Evolutionary conservation across 1,139 yeast genomes (phyloP), one percentile per base, ranked within the genome.

Genomic region (Taphrina flavorubra): DNA sequence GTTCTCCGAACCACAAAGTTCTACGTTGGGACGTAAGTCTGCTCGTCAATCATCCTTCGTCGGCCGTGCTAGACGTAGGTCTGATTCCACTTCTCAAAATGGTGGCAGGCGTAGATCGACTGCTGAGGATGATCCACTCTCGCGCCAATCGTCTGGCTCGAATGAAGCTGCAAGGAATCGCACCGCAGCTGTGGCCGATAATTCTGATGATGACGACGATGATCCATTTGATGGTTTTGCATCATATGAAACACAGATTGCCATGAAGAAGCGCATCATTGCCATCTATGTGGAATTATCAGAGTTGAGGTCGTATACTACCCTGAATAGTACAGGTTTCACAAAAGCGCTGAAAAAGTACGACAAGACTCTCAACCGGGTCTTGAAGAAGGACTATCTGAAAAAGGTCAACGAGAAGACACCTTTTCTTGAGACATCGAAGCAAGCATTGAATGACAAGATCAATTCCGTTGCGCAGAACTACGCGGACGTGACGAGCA

Each of bases 321-420:
- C 91, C 75, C 82, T 92, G 74, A 92, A 92, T 81, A 84, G 84
- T 73, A 90, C 96, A 44, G 98, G 97, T 6, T 90, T 92, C 79
- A 84, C 89, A 59, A 92, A 92, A 78, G 92, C 92, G 63, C 82
- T 92, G 73, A 92, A 92, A 77, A 92, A 92, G 79, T 92, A 90
- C 77, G 97, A 92, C 78, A 92, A 92, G 77, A 87, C 90, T 20
- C 81, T 92, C 74, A 84, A 84, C 71, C 85, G 89, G 58, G 78
- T 84, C 49, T 80, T 90, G 69, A 87, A 87, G 74, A 78, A 79
- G 31, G 87, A 86, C 66, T 81, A 86, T 65, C 75, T 83, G 70
- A 78, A 75, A 63, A 77, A 74, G 44, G 74, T 80, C 47, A 71
- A 73, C 20, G 73, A 71, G 44, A 74, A 83, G 59, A 81, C 85